phyloP scores from a whole-genome alignment of 768 basidiomycete genomes.

The Tylopilus cervinicoccineus region DNA sequence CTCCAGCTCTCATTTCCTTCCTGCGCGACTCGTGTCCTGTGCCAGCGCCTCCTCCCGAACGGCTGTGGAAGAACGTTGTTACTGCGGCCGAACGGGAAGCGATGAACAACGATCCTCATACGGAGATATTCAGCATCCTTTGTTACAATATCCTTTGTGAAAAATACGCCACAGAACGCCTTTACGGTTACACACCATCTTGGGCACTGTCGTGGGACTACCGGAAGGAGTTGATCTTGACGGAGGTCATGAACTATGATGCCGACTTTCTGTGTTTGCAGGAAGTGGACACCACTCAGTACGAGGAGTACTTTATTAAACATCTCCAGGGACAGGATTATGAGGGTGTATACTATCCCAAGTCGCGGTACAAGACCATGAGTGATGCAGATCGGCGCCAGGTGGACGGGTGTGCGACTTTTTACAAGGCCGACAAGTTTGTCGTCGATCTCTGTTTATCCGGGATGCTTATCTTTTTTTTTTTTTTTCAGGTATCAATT shows the following conservation, averaged over 20 bases:
- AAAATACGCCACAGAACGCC: slow-evolving; percentile 76
- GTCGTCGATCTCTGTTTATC: slow-evolving; percentile 30
- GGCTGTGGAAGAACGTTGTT: slow-evolving; percentile 69
- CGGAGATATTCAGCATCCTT: slow-evolving; percentile 77
- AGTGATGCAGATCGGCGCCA: slow-evolving; percentile 74
- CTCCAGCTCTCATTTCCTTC: slow-evolving; percentile 77
- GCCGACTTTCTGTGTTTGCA: slow-evolving; percentile 93
- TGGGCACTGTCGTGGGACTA: slow-evolving; percentile 98
- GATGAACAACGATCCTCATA: slow-evolving; percentile 54
- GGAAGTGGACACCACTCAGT: slow-evolving; percentile 91
- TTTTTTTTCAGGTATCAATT: slow-evolving; percentile 67
- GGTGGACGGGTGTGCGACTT: slow-evolving; percentile 96
- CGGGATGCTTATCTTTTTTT: slow-evolving; percentile 8
- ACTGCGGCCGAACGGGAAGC: slow-evolving; percentile 56
- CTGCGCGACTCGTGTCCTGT: slow-evolving; percentile 93
- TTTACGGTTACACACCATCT: slow-evolving; percentile 94
- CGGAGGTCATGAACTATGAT: slow-evolving; percentile 75
- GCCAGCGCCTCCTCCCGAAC: slow-evolving; percentile 74
- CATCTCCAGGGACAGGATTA: slow-evolving; percentile 73
- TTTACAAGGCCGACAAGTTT: slow-evolving; percentile 87
- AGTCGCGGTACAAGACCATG: slow-evolving; percentile 93
- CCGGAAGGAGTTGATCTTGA: slow-evolving; percentile 81
- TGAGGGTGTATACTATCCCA: slow-evolving; percentile 88
- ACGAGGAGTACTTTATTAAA: slow-evolving; percentile 85
- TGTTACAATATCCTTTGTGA: slow-evolving; percentile 96